Evolutionary conservation across 306 rosid species (phyloP).

Genomic region (Fagus crenata): DNA sequence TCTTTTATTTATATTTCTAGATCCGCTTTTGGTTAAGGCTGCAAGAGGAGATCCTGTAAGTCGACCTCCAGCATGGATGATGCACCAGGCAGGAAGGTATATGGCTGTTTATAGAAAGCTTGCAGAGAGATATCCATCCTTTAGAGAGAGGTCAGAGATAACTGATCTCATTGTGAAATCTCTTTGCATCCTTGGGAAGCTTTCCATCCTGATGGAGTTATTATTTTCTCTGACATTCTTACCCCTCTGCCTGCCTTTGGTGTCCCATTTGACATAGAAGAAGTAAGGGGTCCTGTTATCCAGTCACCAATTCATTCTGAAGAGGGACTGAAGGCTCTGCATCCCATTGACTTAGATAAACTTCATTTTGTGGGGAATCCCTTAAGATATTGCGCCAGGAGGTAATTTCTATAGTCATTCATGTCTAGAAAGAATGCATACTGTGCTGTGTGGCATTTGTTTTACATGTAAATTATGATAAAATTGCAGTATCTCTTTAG

Average conservation of each 20-base stretch:
- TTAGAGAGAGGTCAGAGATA: constrained; percentile 96
- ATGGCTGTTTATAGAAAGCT: constrained; percentile 96
- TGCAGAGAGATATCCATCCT: constrained; percentile 92
- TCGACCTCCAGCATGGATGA: constrained; percentile 99
- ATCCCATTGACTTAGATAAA: constrained; percentile 78
- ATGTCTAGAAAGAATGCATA: constrained; percentile 16
- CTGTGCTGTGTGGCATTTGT: not conserved
- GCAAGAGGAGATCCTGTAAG: constrained; percentile 85
- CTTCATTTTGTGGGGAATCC: constrained; percentile 83
- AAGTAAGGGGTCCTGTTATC: constrained; percentile 87
- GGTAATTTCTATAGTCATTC: constrained; percentile 42
- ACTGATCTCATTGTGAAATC: constrained; percentile 98
- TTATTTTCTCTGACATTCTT: constrained; percentile 92
- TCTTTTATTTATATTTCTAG: constrained; percentile 40
- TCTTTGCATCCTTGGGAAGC: constrained; percentile 99
- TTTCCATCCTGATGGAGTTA: constrained; percentile 94
- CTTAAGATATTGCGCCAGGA: constrained; percentile 67
- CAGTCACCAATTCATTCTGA: constrained; percentile 77
- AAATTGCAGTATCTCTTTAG: no score
- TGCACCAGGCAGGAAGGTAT: constrained; percentile 99
- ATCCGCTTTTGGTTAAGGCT: constrained; percentile 93
- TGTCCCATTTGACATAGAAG: constrained; percentile 90
- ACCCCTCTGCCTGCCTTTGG: constrained; percentile 98
- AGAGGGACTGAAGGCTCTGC: constrained; percentile 75
- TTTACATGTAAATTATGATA: not conserved